A percentile compares a stretch with the other conserved stretches of the same genome.
phyloP scores from a whole-genome alignment of 108 stramenopile genomes.

The Parietichytrium sp. region DNA sequence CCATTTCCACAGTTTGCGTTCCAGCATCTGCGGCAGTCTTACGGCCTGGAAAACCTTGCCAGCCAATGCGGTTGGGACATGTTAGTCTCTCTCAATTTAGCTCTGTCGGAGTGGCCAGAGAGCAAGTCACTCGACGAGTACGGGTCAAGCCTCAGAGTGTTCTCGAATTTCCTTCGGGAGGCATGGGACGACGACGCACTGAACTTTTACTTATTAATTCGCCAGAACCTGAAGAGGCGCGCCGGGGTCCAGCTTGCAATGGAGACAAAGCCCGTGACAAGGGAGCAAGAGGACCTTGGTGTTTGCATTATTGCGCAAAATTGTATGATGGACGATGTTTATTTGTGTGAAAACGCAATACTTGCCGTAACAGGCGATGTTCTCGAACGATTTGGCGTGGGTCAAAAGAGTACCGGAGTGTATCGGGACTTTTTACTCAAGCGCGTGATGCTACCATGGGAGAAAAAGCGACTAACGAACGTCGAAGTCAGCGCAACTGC shows the following conservation, averaged over 20 bases:
- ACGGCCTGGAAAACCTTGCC: not conserved
- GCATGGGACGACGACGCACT: slow-evolving; percentile 11
- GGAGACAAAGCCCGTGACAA: not conserved
- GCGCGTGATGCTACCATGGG: not conserved
- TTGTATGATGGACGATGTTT: not conserved
- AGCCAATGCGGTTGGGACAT: not conserved
- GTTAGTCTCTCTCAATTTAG: not conserved
- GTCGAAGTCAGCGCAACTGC: not conserved
- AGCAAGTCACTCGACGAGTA: not conserved
- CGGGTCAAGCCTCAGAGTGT: not conserved
- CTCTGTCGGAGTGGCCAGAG: not conserved
- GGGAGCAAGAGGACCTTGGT: slow-evolving; percentile 29
- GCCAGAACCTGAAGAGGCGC: not conserved
- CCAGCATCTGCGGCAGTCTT: not conserved
- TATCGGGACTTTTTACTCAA: not conserved
- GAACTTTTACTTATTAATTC: not conserved
- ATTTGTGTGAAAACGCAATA: not conserved
- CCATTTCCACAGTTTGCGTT: slow-evolving; percentile 1
- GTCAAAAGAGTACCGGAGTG: too few species aligned
- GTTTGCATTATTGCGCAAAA: not conserved
- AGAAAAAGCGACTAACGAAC: not conserved
- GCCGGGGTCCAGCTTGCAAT: not conserved
- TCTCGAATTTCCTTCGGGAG: slow-evolving; percentile 9
- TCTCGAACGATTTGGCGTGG: not conserved
- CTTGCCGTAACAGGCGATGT: not conserved